Evolutionary conservation across 257 asterid genomes (phyloP).

Genomic region (Solanum virginianum): DNA sequence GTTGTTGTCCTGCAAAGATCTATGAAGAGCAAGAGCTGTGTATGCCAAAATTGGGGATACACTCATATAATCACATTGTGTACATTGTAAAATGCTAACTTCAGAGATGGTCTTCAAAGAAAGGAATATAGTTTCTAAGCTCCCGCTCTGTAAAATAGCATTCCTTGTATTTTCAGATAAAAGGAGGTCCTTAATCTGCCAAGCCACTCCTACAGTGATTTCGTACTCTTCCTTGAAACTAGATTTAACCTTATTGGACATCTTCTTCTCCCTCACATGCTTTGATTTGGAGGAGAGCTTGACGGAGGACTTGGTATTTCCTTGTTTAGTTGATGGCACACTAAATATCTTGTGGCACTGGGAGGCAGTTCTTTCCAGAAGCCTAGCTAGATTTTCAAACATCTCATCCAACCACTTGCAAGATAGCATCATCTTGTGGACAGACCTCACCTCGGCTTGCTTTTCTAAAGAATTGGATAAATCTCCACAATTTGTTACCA

Average conservation of each 20-base stretch:
- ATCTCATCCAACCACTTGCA: slow-evolving; percentile 73
- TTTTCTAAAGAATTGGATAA: slow-evolving; percentile 34
- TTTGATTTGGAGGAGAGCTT: slow-evolving; percentile 35
- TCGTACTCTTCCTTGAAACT: slow-evolving; percentile 48
- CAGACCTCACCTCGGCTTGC: slow-evolving; percentile 71
- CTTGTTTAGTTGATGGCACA: slow-evolving; percentile 19
- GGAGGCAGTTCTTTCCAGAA: slow-evolving; percentile 54
- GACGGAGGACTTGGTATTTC: slow-evolving; percentile 24
- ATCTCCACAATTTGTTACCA: slow-evolving; percentile 44
- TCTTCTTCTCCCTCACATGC: slow-evolving; percentile 18
- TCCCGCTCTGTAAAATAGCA: slow-evolving; percentile 35
- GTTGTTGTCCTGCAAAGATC: slow-evolving; percentile 45
- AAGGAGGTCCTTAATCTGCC: slow-evolving; percentile 89
- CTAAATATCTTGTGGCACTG: slow-evolving; percentile 30
- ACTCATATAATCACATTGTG: slow-evolving; percentile 33
- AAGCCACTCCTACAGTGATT: slow-evolving; percentile 66
- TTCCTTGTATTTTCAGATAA: slow-evolving; percentile 46
- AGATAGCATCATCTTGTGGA: slow-evolving; percentile 63
- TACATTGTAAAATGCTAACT: slow-evolving; percentile 57
- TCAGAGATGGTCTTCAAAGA: slow-evolving; percentile 71
- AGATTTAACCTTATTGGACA: slow-evolving; percentile 9
- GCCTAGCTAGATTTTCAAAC: slow-evolving; percentile 50
- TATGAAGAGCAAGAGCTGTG: slow-evolving; percentile 53
- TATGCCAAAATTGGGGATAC: slow-evolving; percentile 51
- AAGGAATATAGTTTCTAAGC: slow-evolving; percentile 30